Evolutionary conservation across 176 grass and related monocot species (phyloP).

Genomic region (Thalia dealbata): DNA sequence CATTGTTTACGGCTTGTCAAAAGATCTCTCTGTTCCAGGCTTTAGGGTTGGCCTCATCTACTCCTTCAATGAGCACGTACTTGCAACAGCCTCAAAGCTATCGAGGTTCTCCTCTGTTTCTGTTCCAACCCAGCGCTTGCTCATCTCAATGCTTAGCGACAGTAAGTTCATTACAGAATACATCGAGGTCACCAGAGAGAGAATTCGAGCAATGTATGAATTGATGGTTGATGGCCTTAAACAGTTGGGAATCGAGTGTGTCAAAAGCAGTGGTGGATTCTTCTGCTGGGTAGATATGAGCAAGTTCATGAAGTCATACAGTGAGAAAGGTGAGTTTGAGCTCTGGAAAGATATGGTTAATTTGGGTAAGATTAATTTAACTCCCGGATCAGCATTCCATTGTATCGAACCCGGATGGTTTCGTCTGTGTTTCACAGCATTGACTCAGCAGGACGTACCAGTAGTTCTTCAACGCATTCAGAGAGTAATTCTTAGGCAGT

Average conservation of each 20-base stretch:
- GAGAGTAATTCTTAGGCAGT: conserved; percentile 38
- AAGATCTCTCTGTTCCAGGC: conserved; percentile 65
- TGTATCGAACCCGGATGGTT: conserved; percentile 99
- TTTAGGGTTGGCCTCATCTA: conserved; percentile 73
- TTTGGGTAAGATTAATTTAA: conserved; percentile 60
- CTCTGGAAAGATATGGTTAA: conserved; percentile 75
- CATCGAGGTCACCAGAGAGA: conserved; percentile 48
- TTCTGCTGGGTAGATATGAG: conserved; percentile 96
- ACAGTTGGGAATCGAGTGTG: conserved; percentile 67
- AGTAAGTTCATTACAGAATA: conserved; percentile 56
- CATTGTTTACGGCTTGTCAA: conserved; percentile 74
- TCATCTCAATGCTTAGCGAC: conserved; percentile 81
- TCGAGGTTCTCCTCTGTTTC: conserved; percentile 86
- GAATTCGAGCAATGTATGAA: conserved; percentile 40
- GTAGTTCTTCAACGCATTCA: conserved; percentile 67
- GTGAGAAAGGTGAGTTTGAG: conserved; percentile 74
- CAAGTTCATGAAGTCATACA: conserved; percentile 67
- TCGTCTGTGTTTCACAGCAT: conserved; percentile 74
- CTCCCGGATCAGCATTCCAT: conserved; percentile 77
- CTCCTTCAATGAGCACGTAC: conserved; percentile 70
- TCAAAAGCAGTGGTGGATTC: conserved; percentile 70
- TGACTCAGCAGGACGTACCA: conserved; percentile 67
- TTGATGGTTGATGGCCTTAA: conserved; percentile 47
- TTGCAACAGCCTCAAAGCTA: conserved; percentile 58
- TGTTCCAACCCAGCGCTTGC: conserved; percentile 44